A percentile compares a stretch with the other conserved stretches of the same genome.
Conservation (phyloP, 352 stramenopile species). For the Halophytophthora polymorphica region DNA sequence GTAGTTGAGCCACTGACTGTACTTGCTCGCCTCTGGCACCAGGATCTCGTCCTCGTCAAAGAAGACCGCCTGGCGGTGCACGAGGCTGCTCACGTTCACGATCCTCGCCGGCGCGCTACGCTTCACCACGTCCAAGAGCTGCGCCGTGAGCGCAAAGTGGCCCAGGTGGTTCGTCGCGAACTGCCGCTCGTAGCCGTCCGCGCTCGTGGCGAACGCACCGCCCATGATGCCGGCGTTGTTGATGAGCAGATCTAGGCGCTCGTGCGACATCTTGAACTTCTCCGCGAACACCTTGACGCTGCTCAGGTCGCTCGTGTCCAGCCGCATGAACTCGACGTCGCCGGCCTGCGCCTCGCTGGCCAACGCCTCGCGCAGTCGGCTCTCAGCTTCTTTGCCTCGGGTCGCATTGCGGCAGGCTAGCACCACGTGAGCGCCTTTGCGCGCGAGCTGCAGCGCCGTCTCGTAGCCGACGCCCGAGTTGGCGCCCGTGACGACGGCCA, state of each 20-base stretch:
- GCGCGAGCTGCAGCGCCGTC: slow-evolving; percentile 35
- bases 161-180: slow-evolving; percentile 70
- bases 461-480: slow-evolving; percentile 60
- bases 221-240: slow-evolving; percentile 68
- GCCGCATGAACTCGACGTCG: slow-evolving; percentile 46
- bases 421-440: slow-evolving; percentile 50
- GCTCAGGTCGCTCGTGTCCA: slow-evolving; percentile 40
- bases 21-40: slow-evolving; percentile 16
- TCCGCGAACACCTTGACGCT: slow-evolving; percentile 44
- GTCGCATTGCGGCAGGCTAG: slow-evolving; percentile 31
- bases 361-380: slow-evolving; percentile 5
- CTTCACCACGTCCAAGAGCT: slow-evolving; percentile 40
- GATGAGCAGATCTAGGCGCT: slow-evolving; percentile 49
- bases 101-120: slow-evolving; percentile 25
- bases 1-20: slow-evolving; percentile 44
- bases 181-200: slow-evolving; percentile 50
- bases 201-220: slow-evolving; percentile 27
- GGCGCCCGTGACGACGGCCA: slow-evolving; percentile 49
- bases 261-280: slow-evolving; percentile 26
- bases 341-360: slow-evolving; percentile 1
- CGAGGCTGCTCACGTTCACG: slow-evolving; percentile 41
- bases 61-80: slow-evolving; percentile 26
- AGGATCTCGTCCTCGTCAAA: slow-evolving; percentile 25
- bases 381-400: slow-evolving; percentile 3
- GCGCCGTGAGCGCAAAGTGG: slow-evolving; percentile 48